phyloP scores from a whole-genome alignment of 345 rosid genomes.

The Leavenworthia alabamica region DNA sequence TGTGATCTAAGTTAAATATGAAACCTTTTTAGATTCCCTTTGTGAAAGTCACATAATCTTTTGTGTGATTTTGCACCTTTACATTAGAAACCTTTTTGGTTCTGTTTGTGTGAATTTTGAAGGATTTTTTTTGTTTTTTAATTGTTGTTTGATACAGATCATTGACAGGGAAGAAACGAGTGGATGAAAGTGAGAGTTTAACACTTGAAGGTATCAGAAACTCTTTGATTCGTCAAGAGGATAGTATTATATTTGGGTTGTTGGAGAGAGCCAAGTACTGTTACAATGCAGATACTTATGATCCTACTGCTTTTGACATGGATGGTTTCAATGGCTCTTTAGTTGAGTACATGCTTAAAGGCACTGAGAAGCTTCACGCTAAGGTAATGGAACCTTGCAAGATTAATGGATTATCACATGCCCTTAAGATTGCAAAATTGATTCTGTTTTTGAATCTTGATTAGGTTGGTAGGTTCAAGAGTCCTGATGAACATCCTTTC shows the following conservation, averaged over 20 bases:
- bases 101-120: neutral
- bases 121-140: conserved; percentile 2
- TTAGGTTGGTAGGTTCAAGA: conserved; percentile 79
- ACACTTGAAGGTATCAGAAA: conserved; percentile 65
- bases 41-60: too few species aligned
- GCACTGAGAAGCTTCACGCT: conserved; percentile 84
- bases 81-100: neutral
- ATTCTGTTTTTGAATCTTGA: neutral
- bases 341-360: conserved; percentile 72
- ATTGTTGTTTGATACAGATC: conserved; percentile 35
- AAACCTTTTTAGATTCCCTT: neutral
- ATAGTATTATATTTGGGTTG: conserved; percentile 75
- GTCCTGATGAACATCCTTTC: conserved; percentile 93
- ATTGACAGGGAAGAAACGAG: conserved; percentile 38
- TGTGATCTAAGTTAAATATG: neutral
- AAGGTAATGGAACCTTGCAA: conserved; percentile 35
- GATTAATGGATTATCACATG: neutral
- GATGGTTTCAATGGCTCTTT: conserved; percentile 78
- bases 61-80: too few species aligned
- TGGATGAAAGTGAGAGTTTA: conserved; percentile 83
- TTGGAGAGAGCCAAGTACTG: conserved; percentile 82
- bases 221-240: conserved; percentile 84
- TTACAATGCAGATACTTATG: conserved; percentile 79
- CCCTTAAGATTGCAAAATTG: neutral
- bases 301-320: conserved; percentile 60